phyloP scores from a whole-genome alignment of 768 basidiomycete species.

The Artomyces pyxidatus region DNA sequence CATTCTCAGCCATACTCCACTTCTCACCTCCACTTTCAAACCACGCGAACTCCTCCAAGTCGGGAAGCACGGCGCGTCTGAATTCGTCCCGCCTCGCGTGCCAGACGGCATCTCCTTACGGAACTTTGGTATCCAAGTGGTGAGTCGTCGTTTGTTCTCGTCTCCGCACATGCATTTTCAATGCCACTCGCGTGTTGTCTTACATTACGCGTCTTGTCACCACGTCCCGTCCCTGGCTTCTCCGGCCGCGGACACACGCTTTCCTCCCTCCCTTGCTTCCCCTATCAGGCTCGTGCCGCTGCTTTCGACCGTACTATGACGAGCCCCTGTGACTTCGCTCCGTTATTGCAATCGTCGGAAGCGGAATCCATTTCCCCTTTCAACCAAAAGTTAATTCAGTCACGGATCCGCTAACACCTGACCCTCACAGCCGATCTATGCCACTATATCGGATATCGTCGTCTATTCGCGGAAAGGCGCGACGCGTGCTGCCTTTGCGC shows the following conservation, averaged over 20 bases:
- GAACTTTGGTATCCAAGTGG: constrained; percentile 86
- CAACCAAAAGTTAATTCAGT: too few relatives aligned
- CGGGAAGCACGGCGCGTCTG: constrained; percentile 37
- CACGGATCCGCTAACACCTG: too few relatives aligned
- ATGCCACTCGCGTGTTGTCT: background rate
- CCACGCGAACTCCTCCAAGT: constrained; percentile 29
- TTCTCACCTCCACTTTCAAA: constrained; percentile 24
- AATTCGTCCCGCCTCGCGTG: constrained; percentile 63
- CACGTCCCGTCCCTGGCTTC: background rate
- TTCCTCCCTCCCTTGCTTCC: background rate
- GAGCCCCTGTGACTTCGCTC: too few relatives aligned
- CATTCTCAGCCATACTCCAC: constrained; percentile 9
- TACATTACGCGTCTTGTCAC: background rate
- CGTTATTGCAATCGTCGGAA: too few relatives aligned
- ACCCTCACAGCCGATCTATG: constrained; percentile 60
- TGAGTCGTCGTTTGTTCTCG: constrained; percentile 34
- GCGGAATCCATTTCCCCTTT: too few relatives aligned
- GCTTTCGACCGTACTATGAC: background rate
- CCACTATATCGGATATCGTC: constrained; percentile 83
- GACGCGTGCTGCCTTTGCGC: constrained; percentile 41
- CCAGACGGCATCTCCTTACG: constrained; percentile 78
- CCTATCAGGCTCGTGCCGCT: background rate
- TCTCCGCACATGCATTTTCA: background rate
- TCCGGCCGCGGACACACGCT: background rate
- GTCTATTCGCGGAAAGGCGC: constrained; percentile 72